Evolutionary conservation across 352 stramenopile genomes (phyloP).

Genomic region (Elongisporangium prolatum): DNA sequence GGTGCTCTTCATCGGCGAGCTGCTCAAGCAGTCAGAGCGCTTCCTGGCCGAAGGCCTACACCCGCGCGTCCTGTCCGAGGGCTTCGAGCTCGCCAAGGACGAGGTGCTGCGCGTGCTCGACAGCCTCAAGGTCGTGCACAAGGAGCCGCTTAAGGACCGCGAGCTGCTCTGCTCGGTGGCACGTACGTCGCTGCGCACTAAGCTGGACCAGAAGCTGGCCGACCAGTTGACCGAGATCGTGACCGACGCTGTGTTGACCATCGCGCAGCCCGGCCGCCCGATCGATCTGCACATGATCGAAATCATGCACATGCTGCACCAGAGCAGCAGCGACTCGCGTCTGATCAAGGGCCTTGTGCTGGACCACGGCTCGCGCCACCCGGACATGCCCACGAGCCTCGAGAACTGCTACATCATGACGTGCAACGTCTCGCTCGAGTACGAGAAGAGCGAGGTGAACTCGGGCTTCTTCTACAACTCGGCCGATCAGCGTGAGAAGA

Average conservation of each 20-base stretch:
- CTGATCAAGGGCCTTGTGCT: slow-evolving; percentile 96
- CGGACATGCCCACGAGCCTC: slow-evolving; percentile 97
- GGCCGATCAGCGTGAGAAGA: slow-evolving; percentile 98
- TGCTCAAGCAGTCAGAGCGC: slow-evolving; percentile 97
- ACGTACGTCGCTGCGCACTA: slow-evolving; percentile 96
- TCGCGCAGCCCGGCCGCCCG: slow-evolving; percentile 79
- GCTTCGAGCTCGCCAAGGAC: slow-evolving; percentile 97
- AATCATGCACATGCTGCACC: slow-evolving; percentile 99
- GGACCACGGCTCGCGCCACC: slow-evolving; percentile 98
- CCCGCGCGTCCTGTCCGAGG: slow-evolving; percentile 96
- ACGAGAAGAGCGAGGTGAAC: slow-evolving; percentile 99
- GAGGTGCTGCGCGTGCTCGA: slow-evolving; percentile 94
- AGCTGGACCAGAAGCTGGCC: slow-evolving; percentile 93
- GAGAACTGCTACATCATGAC: slow-evolving; percentile 99
- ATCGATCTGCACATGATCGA: slow-evolving; percentile 99
- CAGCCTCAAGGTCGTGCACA: slow-evolving; percentile 78
- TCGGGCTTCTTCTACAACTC: slow-evolving; percentile 98
- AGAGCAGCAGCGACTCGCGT: slow-evolving; percentile 91
- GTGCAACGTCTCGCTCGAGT: slow-evolving; percentile 99
- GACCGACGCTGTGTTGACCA: slow-evolving; percentile 95
- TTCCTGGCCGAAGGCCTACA: slow-evolving; percentile 97
- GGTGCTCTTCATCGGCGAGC: slow-evolving; percentile 97
- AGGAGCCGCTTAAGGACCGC: slow-evolving; percentile 89
- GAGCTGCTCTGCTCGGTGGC: slow-evolving; percentile 94
- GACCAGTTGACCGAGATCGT: slow-evolving; percentile 96